Conservation (phyloP, 768 basidiomycete species). For the Dioszegia crocea region DNA sequence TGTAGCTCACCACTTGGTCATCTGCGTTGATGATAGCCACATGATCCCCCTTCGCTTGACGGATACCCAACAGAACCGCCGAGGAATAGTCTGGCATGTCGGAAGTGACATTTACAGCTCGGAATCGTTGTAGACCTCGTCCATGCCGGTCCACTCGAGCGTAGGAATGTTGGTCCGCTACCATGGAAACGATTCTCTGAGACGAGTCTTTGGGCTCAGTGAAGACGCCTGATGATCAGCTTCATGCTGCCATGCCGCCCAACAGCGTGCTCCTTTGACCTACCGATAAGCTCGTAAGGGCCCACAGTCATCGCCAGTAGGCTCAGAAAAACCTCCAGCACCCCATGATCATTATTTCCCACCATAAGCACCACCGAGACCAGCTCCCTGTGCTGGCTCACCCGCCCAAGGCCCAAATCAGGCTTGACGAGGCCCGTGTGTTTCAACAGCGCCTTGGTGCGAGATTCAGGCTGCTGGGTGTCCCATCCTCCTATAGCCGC, state of each 20-base stretch:
- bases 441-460: not conserved
- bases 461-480: not conserved
- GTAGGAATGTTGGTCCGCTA: not conserved
- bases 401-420: not conserved
- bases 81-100: not conserved
- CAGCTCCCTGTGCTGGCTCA: constrained; percentile 9
- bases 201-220: constrained; percentile 1
- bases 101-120: not conserved
- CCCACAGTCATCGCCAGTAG: constrained; percentile 7
- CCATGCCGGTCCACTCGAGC: constrained; percentile 3
- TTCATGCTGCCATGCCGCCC: too few relatives aligned
- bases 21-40: constrained; percentile 2
- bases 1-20: constrained; percentile 1
- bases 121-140: not conserved
- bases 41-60: not conserved
- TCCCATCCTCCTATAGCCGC: not conserved
- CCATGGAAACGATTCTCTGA: not conserved
- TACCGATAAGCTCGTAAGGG: constrained; percentile 10
- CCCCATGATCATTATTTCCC: constrained; percentile 1
- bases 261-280: not conserved
- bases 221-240: not conserved
- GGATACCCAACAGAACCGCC: not conserved
- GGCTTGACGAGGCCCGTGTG: constrained; percentile 7
- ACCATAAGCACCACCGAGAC: constrained; percentile 7
- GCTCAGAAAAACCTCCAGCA: not conserved